A percentile compares a stretch with the other conserved stretches of the same genome.
phyloP scores from a whole-genome alignment of 2,329 filamentous ascomycete species.

The Calonectria pteridis region DNA sequence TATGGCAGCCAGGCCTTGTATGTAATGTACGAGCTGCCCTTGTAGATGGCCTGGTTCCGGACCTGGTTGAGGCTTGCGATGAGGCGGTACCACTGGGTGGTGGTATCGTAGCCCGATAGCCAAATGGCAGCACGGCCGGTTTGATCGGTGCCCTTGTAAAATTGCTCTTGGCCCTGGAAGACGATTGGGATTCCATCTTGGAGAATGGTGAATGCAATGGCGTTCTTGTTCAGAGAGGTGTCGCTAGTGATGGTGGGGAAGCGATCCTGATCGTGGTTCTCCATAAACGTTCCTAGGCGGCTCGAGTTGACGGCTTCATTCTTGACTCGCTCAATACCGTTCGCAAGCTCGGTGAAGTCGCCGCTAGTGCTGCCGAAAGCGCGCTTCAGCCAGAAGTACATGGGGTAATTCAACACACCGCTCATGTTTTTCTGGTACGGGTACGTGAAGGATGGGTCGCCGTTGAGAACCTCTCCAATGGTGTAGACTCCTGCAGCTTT shows the following conservation, averaged over 20 bases:
- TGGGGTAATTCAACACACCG: slow-evolving; percentile 73
- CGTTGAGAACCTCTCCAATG: slow-evolving; percentile 71
- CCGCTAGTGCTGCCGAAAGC: slow-evolving; percentile 26
- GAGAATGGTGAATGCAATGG: slow-evolving; percentile 30
- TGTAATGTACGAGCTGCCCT: slow-evolving; percentile 27
- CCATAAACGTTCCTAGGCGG: slow-evolving; percentile 30
- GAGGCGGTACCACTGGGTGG: slow-evolving; percentile 25
- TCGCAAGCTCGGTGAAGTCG: slow-evolving; percentile 26
- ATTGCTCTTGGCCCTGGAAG: slow-evolving; percentile 32
- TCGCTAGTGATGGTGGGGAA: slow-evolving; percentile 29
- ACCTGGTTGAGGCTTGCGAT: slow-evolving; percentile 30
- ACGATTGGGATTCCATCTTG: slow-evolving; percentile 32
- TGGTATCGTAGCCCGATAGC: slow-evolving; percentile 25
- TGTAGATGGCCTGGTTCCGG: slow-evolving; percentile 32
- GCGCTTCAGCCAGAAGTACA: slow-evolving; percentile 50
- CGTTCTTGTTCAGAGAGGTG: slow-evolving; percentile 29
- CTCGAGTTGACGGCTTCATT: slow-evolving; percentile 32
- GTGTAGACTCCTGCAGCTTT: slow-evolving; percentile 68
- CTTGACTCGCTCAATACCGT: slow-evolving; percentile 24
- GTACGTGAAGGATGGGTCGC: slow-evolving; percentile 62
- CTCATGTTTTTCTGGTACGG: slow-evolving; percentile 67
- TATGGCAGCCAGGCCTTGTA: slow-evolving; percentile 33
- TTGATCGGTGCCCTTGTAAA: slow-evolving; percentile 24
- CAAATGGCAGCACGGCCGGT: slow-evolving; percentile 30
- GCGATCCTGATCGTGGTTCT: slow-evolving; percentile 32